Base-by-base conservation (phyloP, 148 eudicot genomes). In the Cornus suecica region DNA sequence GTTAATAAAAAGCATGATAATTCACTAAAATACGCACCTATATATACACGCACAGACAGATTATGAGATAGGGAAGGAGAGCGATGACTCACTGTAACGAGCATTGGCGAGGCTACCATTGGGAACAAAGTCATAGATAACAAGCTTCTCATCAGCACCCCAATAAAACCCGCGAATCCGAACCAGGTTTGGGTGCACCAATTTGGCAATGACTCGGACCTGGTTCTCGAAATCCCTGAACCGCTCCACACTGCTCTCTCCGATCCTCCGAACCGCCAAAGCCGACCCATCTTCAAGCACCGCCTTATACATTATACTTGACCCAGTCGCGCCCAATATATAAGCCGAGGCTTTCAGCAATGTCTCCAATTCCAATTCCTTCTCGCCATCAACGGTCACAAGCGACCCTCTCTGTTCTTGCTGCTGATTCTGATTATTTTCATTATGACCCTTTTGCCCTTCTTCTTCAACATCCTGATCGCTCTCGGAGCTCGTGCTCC, bases 71-170 rank as follows among this genome's bases (percentile, higher is more conserved):
- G 27, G 29, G 11, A 62, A 48, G 65, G 54, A 63, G 23, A 41
- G 37, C 18, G 42, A 4, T 56, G 32, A 86, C 97, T 89, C 76
- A 95, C 99, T 80, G 82, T 88, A 85, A 74, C 97, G 94, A n/a
- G 90, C 94, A 77, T 87, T 95, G 65, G 99, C 97, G 7, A 95
- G 94, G 77, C 88, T 92, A 61, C 97, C 99, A 81, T 91, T 90
- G 48, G 97, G 90, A 72, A 92, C 91, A 65, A 83, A 95, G 70
- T 95, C 99, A 65, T 91, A 91, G 68, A 95, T 88, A 2, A 95
- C 79, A 8, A 95, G 90, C 87, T 95, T 95, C 80, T 95, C 99
- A 30, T 95, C 94, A 30, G 82, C 63, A 0, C 93, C 91, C 99
- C 97, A 95, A 14, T 88, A 95, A 70, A 95, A 95, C 30, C 93